Percentiles rank a stretch among this genome's conserved stretches.
These are phyloP conservation scores for Daldinia caldariorum DNA, from an alignment of 495 filamentous ascomycete species.

Conservation along the genomic window DNA sequence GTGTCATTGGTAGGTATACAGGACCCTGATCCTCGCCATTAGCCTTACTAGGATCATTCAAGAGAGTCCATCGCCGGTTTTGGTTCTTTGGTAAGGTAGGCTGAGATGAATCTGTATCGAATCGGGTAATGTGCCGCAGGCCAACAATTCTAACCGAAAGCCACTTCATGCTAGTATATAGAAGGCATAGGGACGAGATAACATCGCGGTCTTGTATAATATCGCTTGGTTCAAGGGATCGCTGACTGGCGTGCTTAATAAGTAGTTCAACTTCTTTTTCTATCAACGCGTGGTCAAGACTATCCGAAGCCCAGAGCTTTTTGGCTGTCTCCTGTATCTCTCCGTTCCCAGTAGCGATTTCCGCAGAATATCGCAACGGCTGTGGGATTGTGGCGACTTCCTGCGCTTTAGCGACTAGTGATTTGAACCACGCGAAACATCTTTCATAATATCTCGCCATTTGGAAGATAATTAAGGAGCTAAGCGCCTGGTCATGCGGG, in stretches of 20 bases:
- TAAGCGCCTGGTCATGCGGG: conserved; percentile 96
- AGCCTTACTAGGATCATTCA: conserved; percentile 66
- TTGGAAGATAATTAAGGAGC: conserved; percentile 86
- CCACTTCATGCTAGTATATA: conserved; percentile 99
- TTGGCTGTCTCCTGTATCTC: conserved; percentile 73
- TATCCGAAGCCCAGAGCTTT: conserved; percentile 67
- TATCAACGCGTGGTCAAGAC: conserved; percentile 55
- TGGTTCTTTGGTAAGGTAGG: conserved; percentile 58
- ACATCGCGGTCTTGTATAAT: conserved; percentile 90
- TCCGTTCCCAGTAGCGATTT: conserved; percentile 70
- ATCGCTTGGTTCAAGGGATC: conserved; percentile 74
- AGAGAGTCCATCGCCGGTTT: conserved; percentile 82
- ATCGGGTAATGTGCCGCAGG: conserved; percentile 75
- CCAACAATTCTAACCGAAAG: conserved; percentile 79
- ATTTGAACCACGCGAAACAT: conserved; percentile 90
- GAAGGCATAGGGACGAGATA: conserved; percentile 81
- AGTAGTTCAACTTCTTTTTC: conserved; percentile 75
- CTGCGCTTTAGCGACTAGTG: conserved; percentile 67
- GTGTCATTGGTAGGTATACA: conserved; percentile 88
- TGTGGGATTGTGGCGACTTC: conserved; percentile 50
- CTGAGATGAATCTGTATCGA: conserved; percentile 63
- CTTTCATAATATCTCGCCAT: conserved; percentile 91
- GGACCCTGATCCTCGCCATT: conserved; percentile 59
- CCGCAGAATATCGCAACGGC: conserved; percentile 75
- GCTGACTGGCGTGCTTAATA: conserved; percentile 69